A percentile compares a stretch with the other conserved stretches of the same genome.
Conservation (phyloP, 164 flowering plant species). For the Stephania japonica region DNA sequence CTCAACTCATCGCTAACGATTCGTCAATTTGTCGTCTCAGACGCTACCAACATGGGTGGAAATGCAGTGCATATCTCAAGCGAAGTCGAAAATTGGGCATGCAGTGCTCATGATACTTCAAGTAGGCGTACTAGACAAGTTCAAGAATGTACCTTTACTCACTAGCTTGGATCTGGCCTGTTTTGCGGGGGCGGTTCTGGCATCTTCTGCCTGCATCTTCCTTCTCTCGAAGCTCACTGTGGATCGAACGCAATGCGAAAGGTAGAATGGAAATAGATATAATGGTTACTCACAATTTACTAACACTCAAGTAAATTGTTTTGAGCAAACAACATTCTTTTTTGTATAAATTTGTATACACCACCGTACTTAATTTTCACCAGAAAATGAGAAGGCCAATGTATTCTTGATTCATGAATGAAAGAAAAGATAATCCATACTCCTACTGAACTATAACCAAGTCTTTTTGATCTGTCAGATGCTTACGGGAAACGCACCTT, state of each 20-base stretch:
- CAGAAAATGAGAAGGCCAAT: neutral
- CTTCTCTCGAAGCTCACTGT: constrained; percentile 56
- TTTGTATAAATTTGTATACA: constrained; percentile 1
- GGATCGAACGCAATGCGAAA: neutral
- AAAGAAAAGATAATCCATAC: neutral
- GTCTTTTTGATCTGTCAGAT: neutral
- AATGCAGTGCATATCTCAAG: constrained; percentile 47
- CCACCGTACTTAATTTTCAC: neutral
- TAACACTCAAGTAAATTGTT: neutral
- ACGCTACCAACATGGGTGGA: constrained; percentile 49
- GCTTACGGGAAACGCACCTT: neutral
- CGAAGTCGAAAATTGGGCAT: constrained; percentile 69
- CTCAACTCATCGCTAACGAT: too few species aligned
- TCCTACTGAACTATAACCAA: neutral
- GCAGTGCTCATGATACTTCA: constrained; percentile 78
- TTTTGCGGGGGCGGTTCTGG: constrained; percentile 57
- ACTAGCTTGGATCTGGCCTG: constrained; percentile 70
- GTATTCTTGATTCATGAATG: neutral
- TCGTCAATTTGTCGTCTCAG: constrained; percentile 28
- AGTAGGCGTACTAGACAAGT: constrained; percentile 73
- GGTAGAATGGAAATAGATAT: neutral
- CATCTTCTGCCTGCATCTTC: constrained; percentile 60
- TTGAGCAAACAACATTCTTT: neutral
- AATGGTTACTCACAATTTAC: neutral
- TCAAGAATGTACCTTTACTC: constrained; percentile 53